Evolutionary conservation across 345 rosid genomes (phyloP).

Genomic region (Boechera stricta): DNA sequence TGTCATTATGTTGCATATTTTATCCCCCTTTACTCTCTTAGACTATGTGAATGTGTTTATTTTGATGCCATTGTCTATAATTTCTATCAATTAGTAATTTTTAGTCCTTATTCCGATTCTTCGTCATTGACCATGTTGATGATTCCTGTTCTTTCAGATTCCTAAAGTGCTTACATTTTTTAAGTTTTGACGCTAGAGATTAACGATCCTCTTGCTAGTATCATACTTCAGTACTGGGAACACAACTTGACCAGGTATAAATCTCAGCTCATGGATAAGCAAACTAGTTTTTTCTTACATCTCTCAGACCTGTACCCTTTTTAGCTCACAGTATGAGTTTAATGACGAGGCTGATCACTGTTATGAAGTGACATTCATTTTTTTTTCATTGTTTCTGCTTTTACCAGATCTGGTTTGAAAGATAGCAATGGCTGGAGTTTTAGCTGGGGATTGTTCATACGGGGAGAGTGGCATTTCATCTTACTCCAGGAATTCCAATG

Average conservation of each 20-base stretch:
- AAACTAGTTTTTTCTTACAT: background rate
- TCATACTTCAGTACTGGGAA: constrained; percentile 18
- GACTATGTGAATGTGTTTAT: constrained; percentile 9
- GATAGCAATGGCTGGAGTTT: constrained; percentile 54
- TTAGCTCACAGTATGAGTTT: background rate
- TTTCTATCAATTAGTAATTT: background rate
- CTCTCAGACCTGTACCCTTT: constrained; percentile 12
- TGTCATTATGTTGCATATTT: background rate
- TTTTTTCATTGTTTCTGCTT: constrained; percentile 8
- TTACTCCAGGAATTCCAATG: constrained; percentile 55
- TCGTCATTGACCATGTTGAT: background rate
- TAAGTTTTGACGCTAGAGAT: constrained; percentile 14
- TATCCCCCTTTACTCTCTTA: background rate
- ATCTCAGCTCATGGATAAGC: constrained; percentile 21
- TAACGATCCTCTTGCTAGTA: constrained; percentile 1
- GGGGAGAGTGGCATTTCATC: constrained; percentile 56
- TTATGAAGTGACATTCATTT: background rate
- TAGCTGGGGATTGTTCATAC: constrained; percentile 55
- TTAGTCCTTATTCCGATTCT: background rate
- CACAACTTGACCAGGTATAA: constrained; percentile 31
- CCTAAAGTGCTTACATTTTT: constrained; percentile 21
- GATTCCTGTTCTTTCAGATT: constrained; percentile 11
- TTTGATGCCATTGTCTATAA: background rate
- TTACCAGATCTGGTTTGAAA: constrained; percentile 25
- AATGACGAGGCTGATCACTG: background rate